Conservation (phyloP, 441 rosid genomes). For the Syzygium syzygioides region DNA sequence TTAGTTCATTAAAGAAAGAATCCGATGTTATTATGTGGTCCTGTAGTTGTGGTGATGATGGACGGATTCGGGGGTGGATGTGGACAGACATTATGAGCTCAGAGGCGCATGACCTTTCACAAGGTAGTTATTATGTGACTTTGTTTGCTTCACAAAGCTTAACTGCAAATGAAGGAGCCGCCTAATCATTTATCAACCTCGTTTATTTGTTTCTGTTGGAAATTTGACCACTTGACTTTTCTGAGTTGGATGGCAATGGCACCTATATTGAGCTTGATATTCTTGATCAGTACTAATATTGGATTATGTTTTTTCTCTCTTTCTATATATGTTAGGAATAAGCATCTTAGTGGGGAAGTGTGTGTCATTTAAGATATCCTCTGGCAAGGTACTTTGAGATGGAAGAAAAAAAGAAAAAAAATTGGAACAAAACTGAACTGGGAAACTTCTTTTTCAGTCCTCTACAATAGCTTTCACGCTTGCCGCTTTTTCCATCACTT, state of each 20-base stretch:
- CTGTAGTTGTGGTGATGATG: constrained; percentile 94
- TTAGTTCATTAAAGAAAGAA: background rate
- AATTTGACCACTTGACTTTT: background rate
- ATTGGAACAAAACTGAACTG: background rate
- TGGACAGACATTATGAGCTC: constrained; percentile 57
- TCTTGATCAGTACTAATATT: background rate
- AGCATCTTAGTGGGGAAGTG: background rate
- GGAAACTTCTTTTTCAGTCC: background rate
- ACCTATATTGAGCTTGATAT: background rate
- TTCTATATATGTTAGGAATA: background rate
- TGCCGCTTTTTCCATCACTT: background rate
- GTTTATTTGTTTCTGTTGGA: background rate
- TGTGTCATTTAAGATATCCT: background rate
- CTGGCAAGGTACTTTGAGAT: background rate
- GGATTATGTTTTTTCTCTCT: background rate
- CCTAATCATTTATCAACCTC: background rate
- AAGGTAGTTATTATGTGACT: constrained; percentile 35
- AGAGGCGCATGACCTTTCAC: constrained; percentile 27
- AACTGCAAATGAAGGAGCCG: background rate
- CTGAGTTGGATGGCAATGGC: background rate
- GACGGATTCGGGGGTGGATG: constrained; percentile 81
- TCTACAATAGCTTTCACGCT: background rate
- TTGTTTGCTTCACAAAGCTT: background rate
- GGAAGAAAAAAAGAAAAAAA: background rate
- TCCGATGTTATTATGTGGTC: background rate